Percentiles rank a stretch among this genome's conserved stretches.
Conservation (phyloP, 2,329 filamentous ascomycete genomes). For the Ophiostoma ips region DNA sequence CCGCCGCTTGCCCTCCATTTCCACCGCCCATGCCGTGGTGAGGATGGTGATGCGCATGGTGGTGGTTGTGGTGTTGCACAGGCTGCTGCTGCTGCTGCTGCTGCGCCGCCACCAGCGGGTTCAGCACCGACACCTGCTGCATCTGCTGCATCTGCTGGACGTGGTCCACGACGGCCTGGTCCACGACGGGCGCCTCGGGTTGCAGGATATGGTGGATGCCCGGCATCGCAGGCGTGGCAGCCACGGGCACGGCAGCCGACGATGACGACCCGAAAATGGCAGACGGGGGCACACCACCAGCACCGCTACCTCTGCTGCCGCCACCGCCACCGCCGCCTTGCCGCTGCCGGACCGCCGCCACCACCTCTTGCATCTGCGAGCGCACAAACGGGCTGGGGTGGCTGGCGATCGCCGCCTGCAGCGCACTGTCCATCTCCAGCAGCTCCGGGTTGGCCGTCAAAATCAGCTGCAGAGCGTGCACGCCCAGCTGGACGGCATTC, state of each 20-base stretch:
- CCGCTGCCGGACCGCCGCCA: neutral
- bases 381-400: slow-evolving; percentile 20
- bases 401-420: slow-evolving; percentile 37
- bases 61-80: neutral
- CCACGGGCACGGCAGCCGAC: no score
- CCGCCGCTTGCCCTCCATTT: no score
- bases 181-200: no score
- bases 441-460: slow-evolving; percentile 34
- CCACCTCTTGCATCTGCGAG: neutral
- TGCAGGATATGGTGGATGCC: no score
- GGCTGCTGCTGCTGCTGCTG: neutral
- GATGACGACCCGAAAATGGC: no score
- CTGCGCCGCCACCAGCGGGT: neutral
- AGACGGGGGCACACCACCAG: slow-evolving; percentile 2
- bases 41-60: neutral
- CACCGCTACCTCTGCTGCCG: neutral
- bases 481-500: slow-evolving; percentile 24
- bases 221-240: no score
- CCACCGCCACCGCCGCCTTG: neutral
- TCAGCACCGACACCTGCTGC: no score
- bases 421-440: slow-evolving; percentile 31
- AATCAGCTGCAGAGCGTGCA: slow-evolving; percentile 30
- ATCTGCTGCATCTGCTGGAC: no score
- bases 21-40: no score
- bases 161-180: no score